Percentiles rank a stretch among this genome's conserved stretches.
These are phyloP conservation scores for Entelexis paramagnoliae DNA, from an alignment of 1,139 yeast species.

Conservation along the genomic window DNA sequence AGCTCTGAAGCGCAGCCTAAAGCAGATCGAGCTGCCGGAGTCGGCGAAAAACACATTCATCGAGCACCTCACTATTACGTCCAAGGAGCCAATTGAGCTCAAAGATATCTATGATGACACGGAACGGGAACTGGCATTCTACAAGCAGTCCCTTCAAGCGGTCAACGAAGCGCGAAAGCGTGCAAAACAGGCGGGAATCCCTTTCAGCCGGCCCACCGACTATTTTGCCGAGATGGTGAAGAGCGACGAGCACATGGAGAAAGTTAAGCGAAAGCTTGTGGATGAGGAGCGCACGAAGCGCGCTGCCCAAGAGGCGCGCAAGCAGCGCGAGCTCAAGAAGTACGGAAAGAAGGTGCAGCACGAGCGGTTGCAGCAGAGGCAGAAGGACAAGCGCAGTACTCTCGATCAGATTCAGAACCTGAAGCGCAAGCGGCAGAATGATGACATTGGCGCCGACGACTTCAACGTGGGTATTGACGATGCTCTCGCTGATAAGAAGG, in stretches of 20 bases:
- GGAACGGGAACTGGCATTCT: constrained; percentile 72
- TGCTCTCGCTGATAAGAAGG: constrained; percentile 46
- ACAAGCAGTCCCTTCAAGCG: constrained; percentile 86
- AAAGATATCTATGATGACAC: constrained; percentile 93
- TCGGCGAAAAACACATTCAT: constrained; percentile 50
- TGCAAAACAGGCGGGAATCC: constrained; percentile 56
- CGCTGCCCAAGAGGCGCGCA: constrained; percentile 87
- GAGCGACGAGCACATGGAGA: constrained; percentile 97
- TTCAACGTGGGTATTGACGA: constrained; percentile 75
- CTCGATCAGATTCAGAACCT: constrained; percentile 80
- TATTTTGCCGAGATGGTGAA: constrained; percentile 98
- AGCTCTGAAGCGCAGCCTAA: constrained; percentile 33
- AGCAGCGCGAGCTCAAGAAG: constrained; percentile 90
- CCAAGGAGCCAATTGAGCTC: constrained; percentile 52
- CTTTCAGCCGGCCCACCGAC: constrained; percentile 88
- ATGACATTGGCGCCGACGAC: constrained; percentile 47
- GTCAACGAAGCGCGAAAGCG: constrained; percentile 61
- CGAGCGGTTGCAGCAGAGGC: constrained; percentile 88
- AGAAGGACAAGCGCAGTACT: constrained; percentile 85
- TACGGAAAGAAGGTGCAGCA: constrained; percentile 96
- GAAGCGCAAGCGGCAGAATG: constrained; percentile 71
- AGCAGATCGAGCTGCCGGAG: constrained; percentile 30
- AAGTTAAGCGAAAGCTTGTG: constrained; percentile 67
- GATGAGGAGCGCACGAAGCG: constrained; percentile 83
- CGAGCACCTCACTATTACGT: constrained; percentile 70